Evolutionary conservation across 2,329 filamentous ascomycete genomes (phyloP), one percentile per base, ranked within the genome.

Genomic region (Fusarium falciforme): DNA sequence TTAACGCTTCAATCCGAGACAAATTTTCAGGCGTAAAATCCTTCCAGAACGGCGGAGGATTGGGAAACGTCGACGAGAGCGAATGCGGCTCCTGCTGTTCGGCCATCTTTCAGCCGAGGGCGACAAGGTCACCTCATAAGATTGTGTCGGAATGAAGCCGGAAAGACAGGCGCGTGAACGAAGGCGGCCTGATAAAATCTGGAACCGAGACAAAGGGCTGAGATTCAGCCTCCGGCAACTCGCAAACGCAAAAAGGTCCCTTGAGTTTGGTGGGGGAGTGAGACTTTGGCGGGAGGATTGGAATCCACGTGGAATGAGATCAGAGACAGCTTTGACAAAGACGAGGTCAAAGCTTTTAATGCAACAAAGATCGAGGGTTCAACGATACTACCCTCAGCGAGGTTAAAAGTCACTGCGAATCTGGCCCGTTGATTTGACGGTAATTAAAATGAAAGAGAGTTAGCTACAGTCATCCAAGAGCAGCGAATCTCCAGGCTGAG

Each of bases 1-100:
- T 85, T 16, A 89, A 76, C 25, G 84, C 81, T 7, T 84, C 82
- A 64, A 89, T 83, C 5, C 90, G 90, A 16, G 89, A 84, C 61
- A 94, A 79, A 79, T 96, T 97, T 31, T 93, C 90, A 4, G 90
- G 82, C 0, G 94, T 98, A 83, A 98, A 98, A 81, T 93, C 89
- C 76, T 93, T 92, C 91, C 94, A 98, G 84, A 98, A 97, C 1
- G 93, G 92, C 29, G 96, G 96, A 29, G 96, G 96, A 61, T 93
- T 90, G 27, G 96, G 96, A 81, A 95, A 98, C 44, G 92, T 90
- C 27, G 93, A 90, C 29, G 91, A 87, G 77, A 88, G 82, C 55
- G 86, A 84, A 38, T 83, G 81, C 11, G 83, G 79, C 67, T 85
- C 84, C 68, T 87, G 85, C 70, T 87, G 85, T 61, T 85, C 91